Evolutionary conservation across 208 protist species (phyloP).

Genomic region (Angomonas ambiguus): DNA sequence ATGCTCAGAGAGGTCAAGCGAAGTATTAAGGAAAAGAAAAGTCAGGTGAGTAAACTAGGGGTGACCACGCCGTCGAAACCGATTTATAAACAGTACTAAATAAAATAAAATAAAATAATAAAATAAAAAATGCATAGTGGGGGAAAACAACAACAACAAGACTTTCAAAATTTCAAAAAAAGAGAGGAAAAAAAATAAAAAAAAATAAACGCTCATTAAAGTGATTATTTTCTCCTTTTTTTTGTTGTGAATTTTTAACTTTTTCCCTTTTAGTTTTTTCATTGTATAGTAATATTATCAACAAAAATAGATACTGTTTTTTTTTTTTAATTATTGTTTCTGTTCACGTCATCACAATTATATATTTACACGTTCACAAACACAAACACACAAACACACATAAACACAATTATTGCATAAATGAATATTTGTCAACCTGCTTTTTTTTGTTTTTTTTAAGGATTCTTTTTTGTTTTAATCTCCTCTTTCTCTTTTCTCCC

Average conservation of each 20-base stretch:
- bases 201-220: no score
- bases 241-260: no score
- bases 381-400: slow-evolving; percentile 13
- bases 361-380: slow-evolving; percentile 12
- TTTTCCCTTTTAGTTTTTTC: no score
- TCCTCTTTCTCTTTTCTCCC: slow-evolving; percentile 10
- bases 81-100: slow-evolving; percentile 42
- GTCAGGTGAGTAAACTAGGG: not conserved
- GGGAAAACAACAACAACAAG: no score
- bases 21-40: slow-evolving; percentile 15
- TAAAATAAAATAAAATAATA: slow-evolving; percentile 1
- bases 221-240: no score
- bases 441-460: no score
- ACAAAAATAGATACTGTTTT: not conserved
- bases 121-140: no score
- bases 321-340: not conserved
- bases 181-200: no score
- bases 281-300: no score
- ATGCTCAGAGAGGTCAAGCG: slow-evolving; percentile 68
- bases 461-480: slow-evolving; percentile 10
- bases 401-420: not conserved
- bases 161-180: no score
- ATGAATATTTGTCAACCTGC: no score
- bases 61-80: slow-evolving; percentile 16
- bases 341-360: no score